phyloP scores from a whole-genome alignment of 2,329 filamentous ascomycete genomes.

The Harringtonia aguacate region DNA sequence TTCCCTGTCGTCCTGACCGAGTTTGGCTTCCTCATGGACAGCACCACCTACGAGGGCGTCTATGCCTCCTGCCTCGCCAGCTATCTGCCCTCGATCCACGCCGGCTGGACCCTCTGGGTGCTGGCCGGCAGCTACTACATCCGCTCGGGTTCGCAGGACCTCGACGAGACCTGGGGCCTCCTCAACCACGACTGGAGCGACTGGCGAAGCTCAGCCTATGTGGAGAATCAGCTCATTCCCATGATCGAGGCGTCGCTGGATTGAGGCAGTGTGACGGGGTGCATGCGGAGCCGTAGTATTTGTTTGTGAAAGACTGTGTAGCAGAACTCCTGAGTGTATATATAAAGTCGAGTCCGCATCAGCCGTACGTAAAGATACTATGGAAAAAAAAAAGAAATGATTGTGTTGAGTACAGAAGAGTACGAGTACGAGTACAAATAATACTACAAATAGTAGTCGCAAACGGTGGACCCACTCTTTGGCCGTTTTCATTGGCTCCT shows the following conservation, averaged over 20 bases:
- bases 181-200: slow-evolving; percentile 41
- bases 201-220: slow-evolving; percentile 34
- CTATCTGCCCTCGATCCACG: slow-evolving; percentile 36
- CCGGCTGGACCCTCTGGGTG: slow-evolving; percentile 50
- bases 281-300: no score
- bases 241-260: slow-evolving; percentile 25
- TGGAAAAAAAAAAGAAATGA: no score
- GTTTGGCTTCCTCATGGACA: slow-evolving; percentile 42
- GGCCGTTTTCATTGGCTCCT: no score
- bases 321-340: no score
- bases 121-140: slow-evolving; percentile 49
- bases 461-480: no score
- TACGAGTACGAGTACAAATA: no score
- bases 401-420: no score
- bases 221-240: slow-evolving; percentile 27
- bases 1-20: slow-evolving; percentile 43
- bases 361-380: no score
- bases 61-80: slow-evolving; percentile 42
- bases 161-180: slow-evolving; percentile 47
- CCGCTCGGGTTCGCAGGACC: slow-evolving; percentile 39
- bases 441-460: no score
- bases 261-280: not conserved
- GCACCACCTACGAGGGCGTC: slow-evolving; percentile 30
- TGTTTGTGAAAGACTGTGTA: no score
- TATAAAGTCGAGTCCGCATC: no score